phyloP scores from a whole-genome alignment of 441 rosid species.

The Aleurites moluccanus region DNA sequence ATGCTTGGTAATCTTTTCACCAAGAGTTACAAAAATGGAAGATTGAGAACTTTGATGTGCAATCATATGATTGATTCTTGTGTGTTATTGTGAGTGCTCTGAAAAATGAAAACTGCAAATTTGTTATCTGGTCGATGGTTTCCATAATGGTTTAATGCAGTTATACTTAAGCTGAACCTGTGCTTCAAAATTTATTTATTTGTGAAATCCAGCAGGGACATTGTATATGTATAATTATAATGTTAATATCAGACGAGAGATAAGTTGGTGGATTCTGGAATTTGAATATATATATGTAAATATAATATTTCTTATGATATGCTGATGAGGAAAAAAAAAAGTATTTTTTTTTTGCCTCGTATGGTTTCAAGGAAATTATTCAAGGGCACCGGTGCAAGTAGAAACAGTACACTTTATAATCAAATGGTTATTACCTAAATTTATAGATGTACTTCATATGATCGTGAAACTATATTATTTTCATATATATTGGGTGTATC shows the following conservation, averaged over 20 bases:
- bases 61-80: constrained; percentile 5
- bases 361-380: too few relatives aligned
- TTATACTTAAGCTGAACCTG: background rate
- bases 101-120: constrained; percentile 1
- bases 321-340: too few relatives aligned
- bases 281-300: too few relatives aligned
- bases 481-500: too few relatives aligned
- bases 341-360: too few relatives aligned
- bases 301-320: too few relatives aligned
- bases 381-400: too few relatives aligned
- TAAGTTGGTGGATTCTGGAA: too few relatives aligned
- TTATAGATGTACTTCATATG: too few relatives aligned
- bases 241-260: background rate
- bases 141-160: background rate
- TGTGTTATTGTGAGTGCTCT: background rate
- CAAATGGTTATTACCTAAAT: too few relatives aligned
- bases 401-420: too few relatives aligned
- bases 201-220: background rate
- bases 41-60: background rate
- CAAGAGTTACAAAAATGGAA: background rate
- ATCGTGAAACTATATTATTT: too few relatives aligned
- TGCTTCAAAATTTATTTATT: background rate
- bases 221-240: background rate
- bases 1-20: constrained; percentile 35
- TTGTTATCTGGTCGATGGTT: background rate